phyloP scores from a whole-genome alignment of 768 basidiomycete species.

The Fomitopsis serialis region DNA sequence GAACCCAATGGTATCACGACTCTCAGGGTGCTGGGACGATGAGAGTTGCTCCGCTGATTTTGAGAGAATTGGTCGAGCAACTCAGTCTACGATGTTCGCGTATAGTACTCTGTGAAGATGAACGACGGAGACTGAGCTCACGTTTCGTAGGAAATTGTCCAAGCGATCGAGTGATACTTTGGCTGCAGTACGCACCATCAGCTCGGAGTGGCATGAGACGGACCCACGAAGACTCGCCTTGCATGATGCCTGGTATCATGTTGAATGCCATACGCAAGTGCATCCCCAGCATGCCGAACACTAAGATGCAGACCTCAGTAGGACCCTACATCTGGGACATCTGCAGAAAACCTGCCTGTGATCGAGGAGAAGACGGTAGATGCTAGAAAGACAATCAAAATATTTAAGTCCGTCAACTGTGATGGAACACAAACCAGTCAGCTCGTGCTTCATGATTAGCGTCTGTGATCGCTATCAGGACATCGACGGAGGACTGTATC shows the following conservation, averaged over 20 bases:
- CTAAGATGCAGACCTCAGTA: conserved; percentile 23
- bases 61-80: conserved; percentile 13
- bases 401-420: no score
- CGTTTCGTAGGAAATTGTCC: conserved; percentile 32
- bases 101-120: neutral
- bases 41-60: neutral
- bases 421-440: neutral
- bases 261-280: conserved; percentile 36
- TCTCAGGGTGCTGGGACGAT: neutral
- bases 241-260: conserved; percentile 24
- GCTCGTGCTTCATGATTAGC: neutral
- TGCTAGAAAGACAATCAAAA: conserved; percentile 14
- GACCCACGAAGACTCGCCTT: conserved; percentile 10
- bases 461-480: neutral
- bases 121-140: neutral
- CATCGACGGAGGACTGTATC: neutral
- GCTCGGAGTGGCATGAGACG: neutral
- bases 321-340: no score
- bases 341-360: conserved; percentile 20
- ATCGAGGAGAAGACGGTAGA: conserved; percentile 35
- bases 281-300: conserved; percentile 57
- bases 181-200: conserved; percentile 8
- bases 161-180: conserved; percentile 37
- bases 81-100: conserved; percentile 9
- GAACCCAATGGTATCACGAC: conserved; percentile 9